These are phyloP conservation scores for Neurospora sp. DNA, from an alignment of 495 filamentous ascomycete species.

Conservation along the genomic window DNA sequence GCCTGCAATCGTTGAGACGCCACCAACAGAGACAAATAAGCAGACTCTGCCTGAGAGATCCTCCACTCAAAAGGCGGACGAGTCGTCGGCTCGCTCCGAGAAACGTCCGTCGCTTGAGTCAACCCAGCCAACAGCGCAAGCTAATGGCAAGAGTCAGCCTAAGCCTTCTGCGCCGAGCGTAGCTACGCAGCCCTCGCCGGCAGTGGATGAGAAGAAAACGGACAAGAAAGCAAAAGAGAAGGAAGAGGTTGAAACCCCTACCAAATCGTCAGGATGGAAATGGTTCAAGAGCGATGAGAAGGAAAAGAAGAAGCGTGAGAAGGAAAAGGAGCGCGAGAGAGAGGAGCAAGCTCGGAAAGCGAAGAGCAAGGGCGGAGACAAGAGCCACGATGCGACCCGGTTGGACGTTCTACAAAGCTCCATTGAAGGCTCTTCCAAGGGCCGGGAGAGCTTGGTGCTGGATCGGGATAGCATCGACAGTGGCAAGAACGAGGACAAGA, in stretches of 20 bases:
- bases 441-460: constrained; percentile 73
- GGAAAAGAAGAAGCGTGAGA: constrained; percentile 36
- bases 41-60: constrained; percentile 39
- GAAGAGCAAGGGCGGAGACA: constrained; percentile 48
- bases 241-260: constrained; percentile 35
- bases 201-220: constrained; percentile 65
- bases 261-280: constrained; percentile 79
- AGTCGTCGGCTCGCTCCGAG: constrained; percentile 37
- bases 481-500: constrained; percentile 71
- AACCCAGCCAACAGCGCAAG: neutral
- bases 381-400: constrained; percentile 61
- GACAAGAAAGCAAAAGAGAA: constrained; percentile 53
- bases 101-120: constrained; percentile 31
- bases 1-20: constrained; percentile 63
- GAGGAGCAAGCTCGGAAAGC: constrained; percentile 45
- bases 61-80: constrained; percentile 44
- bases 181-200: constrained; percentile 29
- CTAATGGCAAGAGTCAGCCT: constrained; percentile 13
- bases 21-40: constrained; percentile 37
- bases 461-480: constrained; percentile 65
- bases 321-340: constrained; percentile 44
- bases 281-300: constrained; percentile 42
- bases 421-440: constrained; percentile 53
- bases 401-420: constrained; percentile 76
- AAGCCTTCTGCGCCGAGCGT: neutral